Percentiles rank a stretch among this genome's conserved stretches.
Conservation (phyloP, 257 asterid genomes). For the Solanum chmielewskii region DNA sequence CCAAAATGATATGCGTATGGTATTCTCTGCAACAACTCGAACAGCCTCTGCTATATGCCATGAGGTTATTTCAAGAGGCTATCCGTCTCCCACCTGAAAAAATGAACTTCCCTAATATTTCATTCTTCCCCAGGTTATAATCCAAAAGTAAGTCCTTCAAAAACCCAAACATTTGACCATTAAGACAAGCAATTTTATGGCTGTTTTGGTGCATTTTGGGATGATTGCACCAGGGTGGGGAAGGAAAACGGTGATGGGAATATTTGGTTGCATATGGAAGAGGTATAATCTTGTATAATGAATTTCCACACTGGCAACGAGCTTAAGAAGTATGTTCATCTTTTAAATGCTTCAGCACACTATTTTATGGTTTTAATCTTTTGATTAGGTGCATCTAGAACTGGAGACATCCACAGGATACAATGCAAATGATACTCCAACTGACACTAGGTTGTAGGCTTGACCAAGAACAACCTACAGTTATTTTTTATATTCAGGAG, state of each 20-base stretch:
- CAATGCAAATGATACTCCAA: not conserved
- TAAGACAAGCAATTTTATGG: not conserved
- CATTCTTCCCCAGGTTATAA: not conserved
- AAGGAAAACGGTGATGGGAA: not conserved
- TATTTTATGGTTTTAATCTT: not conserved
- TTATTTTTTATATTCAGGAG: not conserved
- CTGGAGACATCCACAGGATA: not conserved
- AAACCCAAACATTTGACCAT: not conserved
- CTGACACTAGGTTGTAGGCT: not conserved
- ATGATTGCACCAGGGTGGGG: not conserved
- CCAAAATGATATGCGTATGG: not conserved
- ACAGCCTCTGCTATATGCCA: not conserved
- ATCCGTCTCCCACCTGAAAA: not conserved
- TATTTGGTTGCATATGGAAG: not conserved
- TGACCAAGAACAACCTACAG: not conserved
- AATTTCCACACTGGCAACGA: not conserved
- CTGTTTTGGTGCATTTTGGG: not conserved
- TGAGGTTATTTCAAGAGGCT: not conserved
- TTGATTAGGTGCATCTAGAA: not conserved
- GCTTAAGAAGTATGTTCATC: not conserved
- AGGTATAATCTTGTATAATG: not conserved
- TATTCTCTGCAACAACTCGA: not conserved
- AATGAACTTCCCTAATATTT: not conserved
- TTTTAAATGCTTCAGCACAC: not conserved
- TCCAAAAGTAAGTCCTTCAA: not conserved